Evolutionary conservation across 2,329 filamentous ascomycete species (phyloP).

Genomic region (Coniosporium tulheliwenetii): DNA sequence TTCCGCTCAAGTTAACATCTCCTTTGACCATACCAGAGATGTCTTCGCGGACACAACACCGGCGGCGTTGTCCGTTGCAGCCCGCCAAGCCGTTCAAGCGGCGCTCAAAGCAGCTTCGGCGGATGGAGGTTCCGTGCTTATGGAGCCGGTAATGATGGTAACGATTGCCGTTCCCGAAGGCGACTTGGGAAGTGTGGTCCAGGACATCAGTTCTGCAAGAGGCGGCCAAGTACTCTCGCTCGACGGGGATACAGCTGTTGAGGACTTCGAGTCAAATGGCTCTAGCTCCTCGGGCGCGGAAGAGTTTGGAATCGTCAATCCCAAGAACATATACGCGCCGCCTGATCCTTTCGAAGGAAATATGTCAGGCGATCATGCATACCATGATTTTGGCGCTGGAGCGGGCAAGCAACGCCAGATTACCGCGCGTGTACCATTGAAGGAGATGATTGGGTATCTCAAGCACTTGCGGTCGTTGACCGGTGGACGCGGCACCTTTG

Average conservation of each 20-base stretch:
- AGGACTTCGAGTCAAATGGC: constrained; percentile 5
- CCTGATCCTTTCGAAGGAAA: constrained; percentile 59
- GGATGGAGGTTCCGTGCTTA: constrained; percentile 44
- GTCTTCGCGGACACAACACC: constrained; percentile 52
- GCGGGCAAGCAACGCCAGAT: constrained; percentile 38
- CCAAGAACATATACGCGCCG: constrained; percentile 67
- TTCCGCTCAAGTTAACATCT: constrained; percentile 54
- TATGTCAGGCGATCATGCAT: constrained; percentile 1
- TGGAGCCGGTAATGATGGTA: constrained; percentile 90
- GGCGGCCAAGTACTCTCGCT: constrained; percentile 63
- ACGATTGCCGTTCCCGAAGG: constrained; percentile 75
- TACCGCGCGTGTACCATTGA: constrained; percentile 75
- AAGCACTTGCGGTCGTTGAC: constrained; percentile 81
- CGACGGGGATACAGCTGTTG: constrained; percentile 28
- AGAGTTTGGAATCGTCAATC: constrained; percentile 41
- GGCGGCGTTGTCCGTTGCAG: constrained; percentile 52
- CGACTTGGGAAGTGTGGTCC: constrained; percentile 66
- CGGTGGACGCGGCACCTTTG: constrained; percentile 63
- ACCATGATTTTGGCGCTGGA: constrained; percentile 4
- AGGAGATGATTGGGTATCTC: constrained; percentile 93
- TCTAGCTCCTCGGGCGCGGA: constrained; percentile 8
- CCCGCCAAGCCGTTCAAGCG: constrained; percentile 49
- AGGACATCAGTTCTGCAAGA: constrained; percentile 60
- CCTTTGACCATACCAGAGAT: constrained; percentile 48
- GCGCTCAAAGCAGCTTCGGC: constrained; percentile 49